Evolutionary conservation across 1,139 yeast genomes (phyloP).

Genomic region (Suhomyces anneliseae): DNA sequence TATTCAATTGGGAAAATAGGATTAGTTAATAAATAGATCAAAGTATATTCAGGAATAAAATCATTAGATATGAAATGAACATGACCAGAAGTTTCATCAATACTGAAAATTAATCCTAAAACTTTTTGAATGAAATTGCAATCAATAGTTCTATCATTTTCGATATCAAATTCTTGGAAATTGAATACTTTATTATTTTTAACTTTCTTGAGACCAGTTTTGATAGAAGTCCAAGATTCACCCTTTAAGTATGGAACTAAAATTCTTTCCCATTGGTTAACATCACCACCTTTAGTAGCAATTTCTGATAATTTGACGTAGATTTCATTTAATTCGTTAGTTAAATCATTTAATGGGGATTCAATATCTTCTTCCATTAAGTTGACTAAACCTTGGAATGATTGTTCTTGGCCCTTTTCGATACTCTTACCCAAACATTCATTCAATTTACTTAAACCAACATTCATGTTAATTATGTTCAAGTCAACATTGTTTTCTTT

Average conservation of each 20-base stretch:
- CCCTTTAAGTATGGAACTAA: conserved; percentile 37
- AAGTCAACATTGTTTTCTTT: conserved; percentile 47
- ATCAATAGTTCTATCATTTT: conserved; percentile 68
- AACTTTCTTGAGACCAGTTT: conserved; percentile 17
- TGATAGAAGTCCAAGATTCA: conserved; percentile 26
- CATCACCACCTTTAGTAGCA: conserved; percentile 18
- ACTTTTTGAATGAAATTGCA: conserved; percentile 53
- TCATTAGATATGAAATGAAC: conserved; percentile 21
- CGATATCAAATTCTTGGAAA: conserved; percentile 57
- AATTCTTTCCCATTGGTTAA: conserved; percentile 32
- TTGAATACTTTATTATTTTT: conserved; percentile 15
- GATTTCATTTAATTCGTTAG: conserved; percentile 25
- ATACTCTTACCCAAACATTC: conserved; percentile 74
- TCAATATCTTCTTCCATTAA: conserved; percentile 22
- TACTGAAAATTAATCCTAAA: conserved; percentile 43
- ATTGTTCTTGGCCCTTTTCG: conserved; percentile 12
- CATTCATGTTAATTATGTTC: conserved; percentile 53
- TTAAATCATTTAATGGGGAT: conserved; percentile 18
- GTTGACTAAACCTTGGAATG: conserved; percentile 18
- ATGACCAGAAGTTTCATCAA: conserved; percentile 15
- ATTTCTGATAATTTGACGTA: conserved; percentile 23
- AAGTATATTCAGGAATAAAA: conserved; percentile 56
- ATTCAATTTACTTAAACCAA: conserved; percentile 68
- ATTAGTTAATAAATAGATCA: conserved; percentile 78
- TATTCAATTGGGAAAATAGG: conserved; percentile 73